Conservation (phyloP, 306 rosid species). For the Senna tora region DNA sequence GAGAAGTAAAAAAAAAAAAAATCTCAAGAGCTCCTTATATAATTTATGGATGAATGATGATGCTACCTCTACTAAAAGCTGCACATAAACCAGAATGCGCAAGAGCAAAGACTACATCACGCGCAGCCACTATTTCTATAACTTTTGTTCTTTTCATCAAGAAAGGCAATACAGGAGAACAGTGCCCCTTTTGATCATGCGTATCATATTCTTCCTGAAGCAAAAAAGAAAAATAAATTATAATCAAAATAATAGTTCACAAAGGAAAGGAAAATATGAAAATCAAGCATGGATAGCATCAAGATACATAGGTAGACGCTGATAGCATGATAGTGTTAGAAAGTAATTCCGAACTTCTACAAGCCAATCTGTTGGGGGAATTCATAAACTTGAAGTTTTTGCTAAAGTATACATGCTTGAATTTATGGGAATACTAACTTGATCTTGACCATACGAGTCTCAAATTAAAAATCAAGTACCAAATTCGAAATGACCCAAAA, state of each 20-base stretch:
- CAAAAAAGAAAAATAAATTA: background rate
- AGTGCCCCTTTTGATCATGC: constrained; percentile 72
- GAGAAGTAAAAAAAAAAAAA: background rate
- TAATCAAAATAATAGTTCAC: background rate
- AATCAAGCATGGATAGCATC: background rate
- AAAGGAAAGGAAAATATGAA: background rate
- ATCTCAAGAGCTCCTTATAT: background rate
- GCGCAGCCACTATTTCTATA: constrained; percentile 88
- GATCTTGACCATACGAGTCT: background rate
- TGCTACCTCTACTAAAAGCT: constrained; percentile 82
- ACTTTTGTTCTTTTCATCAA: constrained; percentile 77
- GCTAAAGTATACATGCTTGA: background rate
- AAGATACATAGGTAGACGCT: background rate
- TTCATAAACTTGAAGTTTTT: too few relatives aligned
- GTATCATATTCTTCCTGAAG: constrained; percentile 73
- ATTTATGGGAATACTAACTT: background rate
- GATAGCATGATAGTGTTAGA: background rate
- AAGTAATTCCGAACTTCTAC: too few relatives aligned
- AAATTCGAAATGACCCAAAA: background rate
- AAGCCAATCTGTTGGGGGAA: too few relatives aligned
- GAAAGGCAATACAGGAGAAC: constrained; percentile 67
- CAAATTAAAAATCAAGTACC: background rate
- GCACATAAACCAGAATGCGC: constrained; percentile 94
- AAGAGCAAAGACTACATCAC: constrained; percentile 75
- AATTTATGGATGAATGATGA: background rate